Evolutionary conservation across 345 rosid genomes (phyloP).

Genomic region (Lagerstroemia speciosa): DNA sequence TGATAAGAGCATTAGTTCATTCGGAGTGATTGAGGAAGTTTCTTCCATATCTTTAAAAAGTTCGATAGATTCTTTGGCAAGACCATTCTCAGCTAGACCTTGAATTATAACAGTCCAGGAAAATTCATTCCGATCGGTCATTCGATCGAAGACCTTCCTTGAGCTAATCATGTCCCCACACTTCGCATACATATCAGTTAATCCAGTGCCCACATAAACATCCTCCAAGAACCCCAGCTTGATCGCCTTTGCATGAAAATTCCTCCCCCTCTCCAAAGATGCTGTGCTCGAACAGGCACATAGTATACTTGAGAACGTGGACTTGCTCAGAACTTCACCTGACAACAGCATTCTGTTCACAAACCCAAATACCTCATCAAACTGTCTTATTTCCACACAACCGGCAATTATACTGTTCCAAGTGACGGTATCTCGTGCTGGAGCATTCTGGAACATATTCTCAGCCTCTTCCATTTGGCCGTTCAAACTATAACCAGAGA

Average conservation of each 20-base stretch:
- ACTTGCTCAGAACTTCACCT: slow-evolving; percentile 30
- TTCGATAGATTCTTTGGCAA: slow-evolving; percentile 30
- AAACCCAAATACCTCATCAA: slow-evolving; percentile 30
- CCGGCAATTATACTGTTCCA: slow-evolving; percentile 50
- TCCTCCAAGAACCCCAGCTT: slow-evolving; percentile 32
- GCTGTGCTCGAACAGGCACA: slow-evolving; percentile 36
- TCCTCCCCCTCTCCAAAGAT: slow-evolving; percentile 43
- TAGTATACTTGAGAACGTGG: slow-evolving; percentile 41
- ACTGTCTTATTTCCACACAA: slow-evolving; percentile 29
- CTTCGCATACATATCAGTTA: slow-evolving; percentile 56
- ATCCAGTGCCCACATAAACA: slow-evolving; percentile 42
- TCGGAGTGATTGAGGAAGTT: slow-evolving; percentile 23
- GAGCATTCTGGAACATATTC: slow-evolving; percentile 33
- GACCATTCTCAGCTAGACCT: slow-evolving; percentile 52
- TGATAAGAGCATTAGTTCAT: slow-evolving; percentile 34
- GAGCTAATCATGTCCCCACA: slow-evolving; percentile 44
- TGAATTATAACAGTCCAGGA: slow-evolving; percentile 49
- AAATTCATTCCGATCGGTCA: slow-evolving; percentile 31
- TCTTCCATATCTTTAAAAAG: slow-evolving; percentile 39
- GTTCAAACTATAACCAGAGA: slow-evolving; percentile 39
- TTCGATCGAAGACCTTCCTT: slow-evolving; percentile 30
- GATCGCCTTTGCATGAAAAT: slow-evolving; percentile 41
- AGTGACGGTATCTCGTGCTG: slow-evolving; percentile 23
- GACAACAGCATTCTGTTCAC: slow-evolving; percentile 38
- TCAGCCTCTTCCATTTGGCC: slow-evolving; percentile 42